Base-by-base conservation (phyloP, 2,329 filamentous ascomycete genomes). In the Fusarium begoniae region DNA sequence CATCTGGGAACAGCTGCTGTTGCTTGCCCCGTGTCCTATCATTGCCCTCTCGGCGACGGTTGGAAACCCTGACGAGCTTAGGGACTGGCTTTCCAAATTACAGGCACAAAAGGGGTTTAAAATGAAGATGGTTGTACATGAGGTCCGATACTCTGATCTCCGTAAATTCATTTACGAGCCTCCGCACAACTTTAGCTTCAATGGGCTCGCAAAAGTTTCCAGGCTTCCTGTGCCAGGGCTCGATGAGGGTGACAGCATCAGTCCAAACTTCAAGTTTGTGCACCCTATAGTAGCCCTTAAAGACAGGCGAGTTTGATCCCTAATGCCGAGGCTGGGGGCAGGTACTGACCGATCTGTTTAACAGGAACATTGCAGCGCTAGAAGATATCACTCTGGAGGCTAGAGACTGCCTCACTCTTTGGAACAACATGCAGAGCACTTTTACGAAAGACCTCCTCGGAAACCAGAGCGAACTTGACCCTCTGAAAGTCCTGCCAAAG, bases 41-140 rank as follows among this genome's bases (percentile, higher is more conserved):
- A 92, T 95, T 72, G 93, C 93, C 0, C 86, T 96, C 3, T 95
- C 93, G 4, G 93, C 93, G 3, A 96, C 93, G 0, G 91, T 96
- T 20, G 93, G 93, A 8, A 96, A 96, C 71, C 92, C 92, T 1
- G 80, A 87, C 4, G 89, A 92, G 75, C 94, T 96, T 81, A 88
- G 84, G 59, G 84, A 86, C 28, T 96, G 93, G 93, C 85, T 96
- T 1, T 83, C 84, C 2, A 85, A 85, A 7, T 90, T 91, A 0
- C 92, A 95, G 75, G 87, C 86, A 63, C 85, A 86, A 4, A 90
- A 90, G 64, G 91, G 91, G 0, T 87, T 88, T 44, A 85, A 91
- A 1, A 79, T 96, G 18, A 89, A 87, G 28, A 93, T 93, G 87
- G 89, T 95, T 20, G 84, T 91, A 47, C 92, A 95, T 77, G 84